Conservation (phyloP, 306 rosid genomes). For the Hippophae gyantsensis region DNA sequence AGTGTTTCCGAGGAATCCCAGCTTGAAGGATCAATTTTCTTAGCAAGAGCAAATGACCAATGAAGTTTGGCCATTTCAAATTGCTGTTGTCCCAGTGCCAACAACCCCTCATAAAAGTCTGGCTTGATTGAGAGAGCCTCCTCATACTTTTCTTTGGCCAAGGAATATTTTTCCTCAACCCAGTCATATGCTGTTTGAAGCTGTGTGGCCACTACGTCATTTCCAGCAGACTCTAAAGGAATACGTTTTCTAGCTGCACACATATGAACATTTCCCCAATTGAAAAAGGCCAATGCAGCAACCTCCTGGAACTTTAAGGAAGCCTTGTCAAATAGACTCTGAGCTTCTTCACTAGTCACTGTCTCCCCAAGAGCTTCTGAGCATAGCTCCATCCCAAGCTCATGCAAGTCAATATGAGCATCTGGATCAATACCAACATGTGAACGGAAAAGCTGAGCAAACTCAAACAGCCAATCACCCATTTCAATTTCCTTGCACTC, state of each 20-base stretch:
- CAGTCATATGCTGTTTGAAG: conserved; percentile 91
- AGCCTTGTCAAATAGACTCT: conserved; percentile 81
- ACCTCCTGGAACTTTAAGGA: conserved; percentile 98
- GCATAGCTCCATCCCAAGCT: conserved; percentile 97
- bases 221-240: conserved; percentile 75
- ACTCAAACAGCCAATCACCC: conserved; percentile 98
- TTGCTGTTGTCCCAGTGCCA: conserved; percentile 91
- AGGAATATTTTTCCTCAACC: conserved; percentile 85
- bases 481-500: conserved; percentile 91
- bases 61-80: conserved; percentile 98
- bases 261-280: conserved; percentile 97
- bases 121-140: conserved; percentile 85
- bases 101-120: conserved; percentile 86
- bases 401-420: conserved; percentile 92
- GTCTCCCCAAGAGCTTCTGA: conserved; percentile 98
- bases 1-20: conserved; percentile 79
- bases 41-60: conserved; percentile 91
- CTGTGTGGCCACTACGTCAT: conserved; percentile 60
- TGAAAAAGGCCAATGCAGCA: conserved; percentile 89
- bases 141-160: conserved; percentile 84
- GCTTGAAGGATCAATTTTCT: conserved; percentile 61
- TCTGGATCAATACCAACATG: conserved; percentile 96
- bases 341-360: conserved; percentile 92
- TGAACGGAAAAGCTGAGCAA: conserved; percentile 92
- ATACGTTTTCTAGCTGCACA: conserved; percentile 94